Percentiles rank a stretch among this genome's conserved stretches.
Conservation (phyloP, 257 asterid species). For the Petrea volubilis region DNA sequence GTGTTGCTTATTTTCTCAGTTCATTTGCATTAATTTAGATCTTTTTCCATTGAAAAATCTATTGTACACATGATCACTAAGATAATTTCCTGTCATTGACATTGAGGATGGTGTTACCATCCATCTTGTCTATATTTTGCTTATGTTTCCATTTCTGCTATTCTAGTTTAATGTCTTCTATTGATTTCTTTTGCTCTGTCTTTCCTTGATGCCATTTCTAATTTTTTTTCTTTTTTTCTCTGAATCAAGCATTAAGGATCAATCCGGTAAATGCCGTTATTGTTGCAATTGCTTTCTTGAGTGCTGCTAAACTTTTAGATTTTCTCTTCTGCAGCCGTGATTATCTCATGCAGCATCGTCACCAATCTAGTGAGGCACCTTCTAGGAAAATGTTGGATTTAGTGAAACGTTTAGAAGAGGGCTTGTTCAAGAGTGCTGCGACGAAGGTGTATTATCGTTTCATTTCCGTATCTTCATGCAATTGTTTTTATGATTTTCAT, state of each 20-base stretch:
- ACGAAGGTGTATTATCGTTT: conserved; percentile 54
- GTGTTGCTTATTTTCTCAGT: background rate
- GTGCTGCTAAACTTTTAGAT: conserved; percentile 21
- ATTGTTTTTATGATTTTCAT: background rate
- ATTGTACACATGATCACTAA: background rate
- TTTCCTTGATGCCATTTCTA: conserved; percentile 6
- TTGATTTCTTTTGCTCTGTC: conserved; percentile 13
- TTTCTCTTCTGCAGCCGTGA: conserved; percentile 58
- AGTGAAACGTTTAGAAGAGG: conserved; percentile 86
- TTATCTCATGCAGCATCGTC: conserved; percentile 56
- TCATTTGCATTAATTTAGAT: background rate
- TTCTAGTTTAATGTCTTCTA: conserved; percentile 6
- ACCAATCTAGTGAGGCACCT: conserved; percentile 52
- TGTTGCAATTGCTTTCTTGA: conserved; percentile 13
- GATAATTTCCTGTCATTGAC: conserved; percentile 9
- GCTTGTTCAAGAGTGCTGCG: conserved; percentile 63
- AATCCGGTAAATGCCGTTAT: background rate
- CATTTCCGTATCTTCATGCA: conserved; percentile 17
- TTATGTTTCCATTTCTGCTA: background rate
- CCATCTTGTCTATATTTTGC: background rate
- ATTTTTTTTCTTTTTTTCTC: no score
- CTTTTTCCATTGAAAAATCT: background rate
- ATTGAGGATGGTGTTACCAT: background rate
- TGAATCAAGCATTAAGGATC: background rate
- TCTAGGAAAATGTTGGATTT: conserved; percentile 55